These are phyloP conservation scores for Calcarisporium arbuscula DNA, from an alignment of 2,329 filamentous ascomycete genomes.

Conservation along the genomic window DNA sequence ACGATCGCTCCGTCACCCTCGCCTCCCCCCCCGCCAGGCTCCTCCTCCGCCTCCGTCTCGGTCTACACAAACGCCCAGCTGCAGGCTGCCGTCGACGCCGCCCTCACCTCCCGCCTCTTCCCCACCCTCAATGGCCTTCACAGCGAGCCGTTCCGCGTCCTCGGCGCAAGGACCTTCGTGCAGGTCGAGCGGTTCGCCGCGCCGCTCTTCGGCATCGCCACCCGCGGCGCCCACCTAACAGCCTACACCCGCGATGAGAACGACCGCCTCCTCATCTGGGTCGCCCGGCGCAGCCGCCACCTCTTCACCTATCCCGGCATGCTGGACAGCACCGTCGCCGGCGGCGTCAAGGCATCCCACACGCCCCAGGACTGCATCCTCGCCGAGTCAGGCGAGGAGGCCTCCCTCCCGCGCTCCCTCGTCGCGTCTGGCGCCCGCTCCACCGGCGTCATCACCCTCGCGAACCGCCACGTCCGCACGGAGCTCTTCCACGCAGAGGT, in stretches of 20 bases:
- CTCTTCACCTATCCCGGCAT: conserved; percentile 70
- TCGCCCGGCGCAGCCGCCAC: conserved; percentile 56
- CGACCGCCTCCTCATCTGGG: conserved; percentile 60
- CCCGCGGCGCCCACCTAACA: conserved; percentile 61
- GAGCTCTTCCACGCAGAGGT: conserved; percentile 30
- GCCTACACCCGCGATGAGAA: conserved; percentile 41
- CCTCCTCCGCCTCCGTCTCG: conserved; percentile 16
- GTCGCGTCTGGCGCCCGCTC: conserved; percentile 18
- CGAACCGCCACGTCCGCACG: conserved; percentile 20
- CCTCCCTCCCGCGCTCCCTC: conserved; percentile 30
- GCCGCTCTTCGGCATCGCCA: conserved; percentile 60
- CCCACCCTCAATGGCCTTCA: conserved; percentile 30
- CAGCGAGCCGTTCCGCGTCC: conserved; percentile 36
- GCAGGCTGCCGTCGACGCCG: conserved; percentile 30
- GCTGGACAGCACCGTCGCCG: conserved; percentile 76
- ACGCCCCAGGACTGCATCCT: conserved; percentile 61
- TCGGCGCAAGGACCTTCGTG: conserved; percentile 29
- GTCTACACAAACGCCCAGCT: conserved; percentile 31
- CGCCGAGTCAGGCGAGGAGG: conserved; percentile 69
- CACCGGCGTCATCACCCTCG: conserved; percentile 28
- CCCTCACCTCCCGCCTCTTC: conserved; percentile 30
- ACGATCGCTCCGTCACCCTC: too few species aligned
- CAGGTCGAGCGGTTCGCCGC: conserved; percentile 56
- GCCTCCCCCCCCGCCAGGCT: conserved; percentile 14
- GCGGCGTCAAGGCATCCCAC: conserved; percentile 64